phyloP scores from a whole-genome alignment of 768 basidiomycete genomes.

The Pisolithus microcarpus region DNA sequence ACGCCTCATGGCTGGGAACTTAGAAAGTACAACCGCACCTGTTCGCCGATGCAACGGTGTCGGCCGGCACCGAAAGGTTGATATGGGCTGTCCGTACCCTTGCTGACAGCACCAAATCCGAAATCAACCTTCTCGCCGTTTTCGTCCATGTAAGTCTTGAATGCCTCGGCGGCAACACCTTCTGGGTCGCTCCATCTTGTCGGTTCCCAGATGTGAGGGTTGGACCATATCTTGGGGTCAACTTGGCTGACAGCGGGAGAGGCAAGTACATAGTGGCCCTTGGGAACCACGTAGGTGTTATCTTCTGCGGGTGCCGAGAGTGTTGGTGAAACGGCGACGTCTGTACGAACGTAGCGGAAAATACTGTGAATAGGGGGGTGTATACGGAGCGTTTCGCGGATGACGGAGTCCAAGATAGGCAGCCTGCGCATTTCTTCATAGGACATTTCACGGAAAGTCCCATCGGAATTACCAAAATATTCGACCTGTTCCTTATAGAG shows the following conservation, averaged over 20 bases:
- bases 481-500: slow-evolving; percentile 88
- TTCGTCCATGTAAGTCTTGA: slow-evolving; percentile 66
- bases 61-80: slow-evolving; percentile 97
- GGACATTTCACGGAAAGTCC: slow-evolving; percentile 68
- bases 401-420: slow-evolving; percentile 78
- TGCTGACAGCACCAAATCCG: slow-evolving; percentile 92
- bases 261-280: slow-evolving; percentile 84
- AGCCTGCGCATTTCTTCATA: slow-evolving; percentile 83
- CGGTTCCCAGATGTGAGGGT: slow-evolving; percentile 69
- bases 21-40: slow-evolving; percentile 34
- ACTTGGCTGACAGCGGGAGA: slow-evolving; percentile 83
- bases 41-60: slow-evolving; percentile 93
- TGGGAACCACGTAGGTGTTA: slow-evolving; percentile 75
- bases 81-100: slow-evolving; percentile 93
- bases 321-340: slow-evolving; percentile 74
- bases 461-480: slow-evolving; percentile 71
- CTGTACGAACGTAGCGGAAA: slow-evolving; percentile 85
- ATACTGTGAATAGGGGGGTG: slow-evolving; percentile 97
- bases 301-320: slow-evolving; percentile 75
- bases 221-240: slow-evolving; percentile 78
- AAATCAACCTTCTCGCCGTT: slow-evolving; percentile 89
- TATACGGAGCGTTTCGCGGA: slow-evolving; percentile 88
- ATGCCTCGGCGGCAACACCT: slow-evolving; percentile 75
- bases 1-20: slow-evolving; percentile 3
- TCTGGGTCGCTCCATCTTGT: slow-evolving; percentile 79